Conservation (phyloP, 2,329 filamentous ascomycete genomes). For the Penicillium frequentans region DNA sequence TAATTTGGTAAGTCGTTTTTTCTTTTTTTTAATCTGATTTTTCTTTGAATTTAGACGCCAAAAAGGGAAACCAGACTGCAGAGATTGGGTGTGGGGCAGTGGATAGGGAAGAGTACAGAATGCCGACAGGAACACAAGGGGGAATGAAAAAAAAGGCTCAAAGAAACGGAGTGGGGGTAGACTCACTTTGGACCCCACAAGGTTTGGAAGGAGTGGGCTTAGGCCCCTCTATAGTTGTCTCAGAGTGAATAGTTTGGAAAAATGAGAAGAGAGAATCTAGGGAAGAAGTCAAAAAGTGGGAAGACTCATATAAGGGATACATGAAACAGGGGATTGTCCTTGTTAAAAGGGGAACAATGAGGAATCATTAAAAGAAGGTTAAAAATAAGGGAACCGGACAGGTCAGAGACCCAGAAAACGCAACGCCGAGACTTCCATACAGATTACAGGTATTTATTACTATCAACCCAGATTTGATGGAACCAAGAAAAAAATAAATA, state of each 20-base stretch:
- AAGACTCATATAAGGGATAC: background rate
- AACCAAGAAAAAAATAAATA: background rate
- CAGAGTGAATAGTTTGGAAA: constrained; percentile 1
- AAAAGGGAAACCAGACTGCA: constrained; percentile 15
- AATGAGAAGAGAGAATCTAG: background rate
- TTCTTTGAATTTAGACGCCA: constrained; percentile 11
- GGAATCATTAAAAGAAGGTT: constrained; percentile 30
- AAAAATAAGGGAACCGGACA: constrained; percentile 24
- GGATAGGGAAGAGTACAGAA: constrained; percentile 19
- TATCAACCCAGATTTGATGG: background rate
- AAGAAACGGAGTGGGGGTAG: background rate
- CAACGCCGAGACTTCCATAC: constrained; percentile 26
- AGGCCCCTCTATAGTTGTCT: constrained; percentile 11
- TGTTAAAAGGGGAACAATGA: constrained; percentile 10
- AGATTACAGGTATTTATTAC: background rate
- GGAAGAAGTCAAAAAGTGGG: background rate
- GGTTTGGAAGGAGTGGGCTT: constrained; percentile 14
- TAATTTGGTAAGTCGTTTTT: constrained; percentile 15
- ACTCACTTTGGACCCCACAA: constrained; percentile 10
- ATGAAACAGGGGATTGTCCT: constrained; percentile 4
- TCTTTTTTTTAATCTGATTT: constrained; percentile 6
- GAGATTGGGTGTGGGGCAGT: constrained; percentile 27
- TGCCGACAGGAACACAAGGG: constrained; percentile 20
- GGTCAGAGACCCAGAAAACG: constrained; percentile 6
- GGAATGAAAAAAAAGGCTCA: background rate